These are phyloP conservation scores for Hyphodiscus hymeniophilus DNA, from an alignment of 495 filamentous ascomycete genomes.

Conservation along the genomic window DNA sequence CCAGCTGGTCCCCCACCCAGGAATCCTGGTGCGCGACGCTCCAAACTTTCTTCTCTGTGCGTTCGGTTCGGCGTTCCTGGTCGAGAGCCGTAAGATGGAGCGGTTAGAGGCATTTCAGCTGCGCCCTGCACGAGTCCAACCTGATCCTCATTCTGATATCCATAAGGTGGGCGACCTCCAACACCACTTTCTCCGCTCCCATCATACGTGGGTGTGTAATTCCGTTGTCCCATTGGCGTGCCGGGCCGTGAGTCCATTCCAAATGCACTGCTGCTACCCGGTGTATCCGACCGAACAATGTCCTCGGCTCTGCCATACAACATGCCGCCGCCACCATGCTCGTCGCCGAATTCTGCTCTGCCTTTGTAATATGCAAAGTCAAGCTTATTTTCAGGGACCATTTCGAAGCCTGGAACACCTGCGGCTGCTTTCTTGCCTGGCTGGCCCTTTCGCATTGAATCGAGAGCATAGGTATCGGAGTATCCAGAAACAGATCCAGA, in stretches of 20 bases:
- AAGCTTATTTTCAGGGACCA: constrained; percentile 82
- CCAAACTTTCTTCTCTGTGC: constrained; percentile 9
- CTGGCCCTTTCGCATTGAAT: constrained; percentile 66
- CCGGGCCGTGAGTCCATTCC: constrained; percentile 20
- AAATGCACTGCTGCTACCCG: constrained; percentile 37
- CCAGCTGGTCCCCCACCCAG: constrained; percentile 44
- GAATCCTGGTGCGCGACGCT: constrained; percentile 28
- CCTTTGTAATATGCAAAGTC: constrained; percentile 92
- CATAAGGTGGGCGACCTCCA: constrained; percentile 7
- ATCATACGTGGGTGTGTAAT: constrained; percentile 16
- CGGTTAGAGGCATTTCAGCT: constrained; percentile 20
- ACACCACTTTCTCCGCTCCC: constrained; percentile 6
- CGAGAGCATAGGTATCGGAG: constrained; percentile 61
- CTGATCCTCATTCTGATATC: constrained; percentile 23
- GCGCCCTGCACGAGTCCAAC: constrained; percentile 30
- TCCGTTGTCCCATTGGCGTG: constrained; percentile 6
- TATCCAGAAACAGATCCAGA: constrained; percentile 52
- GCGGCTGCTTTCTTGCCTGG: constrained; percentile 56
- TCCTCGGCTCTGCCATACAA: constrained; percentile 65
- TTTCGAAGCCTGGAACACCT: constrained; percentile 62
- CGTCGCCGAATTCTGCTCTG: constrained; percentile 77
- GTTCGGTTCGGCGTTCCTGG: no score
- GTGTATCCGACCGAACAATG: constrained; percentile 56
- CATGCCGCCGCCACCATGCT: constrained; percentile 70
- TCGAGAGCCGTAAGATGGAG: constrained; percentile 2